Base-by-base conservation (phyloP, 176 grass and related monocot species). In the Coix lacrymajobi region DNA sequence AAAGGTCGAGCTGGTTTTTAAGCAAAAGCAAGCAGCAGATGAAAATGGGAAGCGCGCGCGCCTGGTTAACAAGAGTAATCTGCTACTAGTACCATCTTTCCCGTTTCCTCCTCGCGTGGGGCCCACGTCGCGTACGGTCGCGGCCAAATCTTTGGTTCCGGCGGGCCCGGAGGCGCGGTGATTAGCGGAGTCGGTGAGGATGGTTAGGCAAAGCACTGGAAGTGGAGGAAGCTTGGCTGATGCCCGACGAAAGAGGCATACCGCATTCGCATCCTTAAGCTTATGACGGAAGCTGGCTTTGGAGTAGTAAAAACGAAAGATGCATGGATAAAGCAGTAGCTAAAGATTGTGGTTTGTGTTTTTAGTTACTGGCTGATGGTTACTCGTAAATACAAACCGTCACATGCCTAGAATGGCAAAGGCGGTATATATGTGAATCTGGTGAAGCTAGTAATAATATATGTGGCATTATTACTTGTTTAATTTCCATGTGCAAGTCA, bases 101-200 rank as follows among this genome's bases (percentile, higher is more conserved):
- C 66, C 29, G n/a, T 32, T 67, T 30, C 3, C 45, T 65, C 61
- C 45, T 65, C 61, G 5, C 12, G 25, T 26, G 66, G 83, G 83
- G 79, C 54, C 88, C 45, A 37, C 84, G 17, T 14, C 31, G 8
- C 66, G 58, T 77, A 60, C 79, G 79, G 39, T 41, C 57, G 48
- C 51, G 25, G 46, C 28, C 52, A 71, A 54, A 83, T 79, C 66
- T 69, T 17, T 73, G 14, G 17, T 10, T 20, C 46, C 11, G 1
- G 16, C 4, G 69, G 26, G 79, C 68, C 3, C 0, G 3, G 10
- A 52, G 15, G 9, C 60, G 0, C 10, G 39, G 24, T 26, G 54
- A 69, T 71, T 36, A 66, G 83, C 15, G 64, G 15, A 57, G 84
- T 83, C 88, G 74, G 88, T 83, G 84, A 75, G 37, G 65, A 48